phyloP scores from a whole-genome alignment of 768 basidiomycete species.

The Tulasnella sp. region DNA sequence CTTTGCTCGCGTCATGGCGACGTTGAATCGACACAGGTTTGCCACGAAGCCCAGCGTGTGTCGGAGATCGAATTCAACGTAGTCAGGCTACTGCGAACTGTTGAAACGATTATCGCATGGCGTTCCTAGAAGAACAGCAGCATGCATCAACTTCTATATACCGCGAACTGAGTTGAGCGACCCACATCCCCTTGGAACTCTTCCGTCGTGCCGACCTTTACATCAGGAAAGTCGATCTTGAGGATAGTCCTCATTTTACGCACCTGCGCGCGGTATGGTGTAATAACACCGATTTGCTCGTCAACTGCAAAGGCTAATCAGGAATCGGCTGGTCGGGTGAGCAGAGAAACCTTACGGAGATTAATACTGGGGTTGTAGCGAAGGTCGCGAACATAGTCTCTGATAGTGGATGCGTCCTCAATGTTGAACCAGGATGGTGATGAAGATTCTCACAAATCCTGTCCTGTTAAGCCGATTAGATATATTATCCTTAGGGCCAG shows the following conservation, averaged over 20 bases:
- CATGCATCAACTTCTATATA: neutral
- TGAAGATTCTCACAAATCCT: slow-evolving; percentile 19
- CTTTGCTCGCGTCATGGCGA: too few species aligned
- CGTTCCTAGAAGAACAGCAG: slow-evolving; percentile 28
- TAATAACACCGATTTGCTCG: slow-evolving; percentile 17
- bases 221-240: neutral
- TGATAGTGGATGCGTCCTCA: slow-evolving; percentile 31
- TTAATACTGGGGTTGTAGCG: neutral
- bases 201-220: slow-evolving; percentile 21
- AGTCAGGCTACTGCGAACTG: slow-evolving; percentile 34
- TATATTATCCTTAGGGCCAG: too few species aligned
- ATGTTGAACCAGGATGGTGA: slow-evolving; percentile 35
- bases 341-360: too few species aligned
- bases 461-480: neutral
- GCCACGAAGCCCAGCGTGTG: too few species aligned
- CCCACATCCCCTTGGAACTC: slow-evolving; percentile 32
- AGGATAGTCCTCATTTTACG: neutral
- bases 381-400: slow-evolving; percentile 29
- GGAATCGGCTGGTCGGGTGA: too few species aligned
- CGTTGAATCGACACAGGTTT: too few species aligned
- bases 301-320: slow-evolving; percentile 14
- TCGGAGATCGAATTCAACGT: neutral
- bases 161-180: neutral
- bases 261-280: slow-evolving; percentile 23
- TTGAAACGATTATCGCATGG: slow-evolving; percentile 36